Conservation (phyloP, 768 basidiomycete genomes). For the Tephrocybe sp. region DNA sequence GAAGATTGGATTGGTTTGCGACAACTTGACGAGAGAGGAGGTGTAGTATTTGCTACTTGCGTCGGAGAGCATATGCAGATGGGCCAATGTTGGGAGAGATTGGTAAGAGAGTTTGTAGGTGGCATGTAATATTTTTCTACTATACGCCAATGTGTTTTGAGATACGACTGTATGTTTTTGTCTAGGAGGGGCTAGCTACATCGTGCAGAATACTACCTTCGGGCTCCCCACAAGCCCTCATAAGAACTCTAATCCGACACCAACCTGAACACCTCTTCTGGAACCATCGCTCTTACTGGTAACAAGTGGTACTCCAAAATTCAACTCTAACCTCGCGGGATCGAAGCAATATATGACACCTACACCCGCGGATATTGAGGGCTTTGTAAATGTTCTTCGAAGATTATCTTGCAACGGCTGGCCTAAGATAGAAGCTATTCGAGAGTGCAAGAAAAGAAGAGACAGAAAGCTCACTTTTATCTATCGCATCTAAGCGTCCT, state of each 20-base stretch:
- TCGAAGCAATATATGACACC: slow-evolving; percentile 85
- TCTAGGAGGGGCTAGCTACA: too few relatives aligned
- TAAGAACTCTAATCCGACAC: slow-evolving; percentile 73
- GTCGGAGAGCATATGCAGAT: slow-evolving; percentile 79
- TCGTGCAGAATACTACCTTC: too few relatives aligned
- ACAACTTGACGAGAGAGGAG: slow-evolving; percentile 64
- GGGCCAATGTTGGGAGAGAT: slow-evolving; percentile 55
- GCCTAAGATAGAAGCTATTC: slow-evolving; percentile 23
- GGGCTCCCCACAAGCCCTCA: too few relatives aligned
- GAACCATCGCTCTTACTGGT: slow-evolving; percentile 64
- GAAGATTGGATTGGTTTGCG: slow-evolving; percentile 85
- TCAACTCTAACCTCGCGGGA: slow-evolving; percentile 83
- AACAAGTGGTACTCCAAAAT: slow-evolving; percentile 82
- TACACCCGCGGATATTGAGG: slow-evolving; percentile 78
- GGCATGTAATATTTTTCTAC: background rate
- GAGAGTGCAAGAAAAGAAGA: background rate
- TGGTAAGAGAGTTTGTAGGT: slow-evolving; percentile 47
- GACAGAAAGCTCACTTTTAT: slow-evolving; percentile 46
- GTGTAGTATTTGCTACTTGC: slow-evolving; percentile 60
- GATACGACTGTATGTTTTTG: too few relatives aligned
- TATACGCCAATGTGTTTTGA: too few relatives aligned
- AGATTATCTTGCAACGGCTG: slow-evolving; percentile 40
- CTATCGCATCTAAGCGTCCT: slow-evolving; percentile 66
- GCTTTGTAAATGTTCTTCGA: slow-evolving; percentile 40
- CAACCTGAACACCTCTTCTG: slow-evolving; percentile 75